Conservation (phyloP, 2,329 filamentous ascomycete species). For the Arthrobotrys conoides region DNA sequence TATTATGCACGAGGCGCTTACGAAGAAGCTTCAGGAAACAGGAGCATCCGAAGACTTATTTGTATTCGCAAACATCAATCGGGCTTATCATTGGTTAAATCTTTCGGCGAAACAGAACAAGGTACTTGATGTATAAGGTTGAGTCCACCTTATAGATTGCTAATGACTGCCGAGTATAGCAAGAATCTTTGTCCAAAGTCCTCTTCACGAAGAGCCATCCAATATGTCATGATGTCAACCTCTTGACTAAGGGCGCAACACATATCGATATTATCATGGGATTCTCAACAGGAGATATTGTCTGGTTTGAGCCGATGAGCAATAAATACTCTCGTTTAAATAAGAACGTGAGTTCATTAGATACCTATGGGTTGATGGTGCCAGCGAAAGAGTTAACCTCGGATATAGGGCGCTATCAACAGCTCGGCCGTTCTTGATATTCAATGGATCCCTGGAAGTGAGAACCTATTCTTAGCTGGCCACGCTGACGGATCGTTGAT, state of each 20-base stretch:
- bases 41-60: slow-evolving; percentile 81
- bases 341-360: slow-evolving; percentile 78
- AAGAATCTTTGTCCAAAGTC: slow-evolving; percentile 94
- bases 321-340: slow-evolving; percentile 96
- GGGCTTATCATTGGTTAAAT: slow-evolving; percentile 96
- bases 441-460: slow-evolving; percentile 92
- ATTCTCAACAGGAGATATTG: slow-evolving; percentile 95
- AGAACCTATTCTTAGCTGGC: slow-evolving; percentile 90
- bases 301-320: slow-evolving; percentile 98
- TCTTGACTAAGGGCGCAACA: slow-evolving; percentile 80
- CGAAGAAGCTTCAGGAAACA: slow-evolving; percentile 84
- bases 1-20: slow-evolving; percentile 85
- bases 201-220: slow-evolving; percentile 97
- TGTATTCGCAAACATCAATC: slow-evolving; percentile 94
- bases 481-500: slow-evolving; percentile 92
- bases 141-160: neutral
- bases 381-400: neutral
- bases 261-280: slow-evolving; percentile 95
- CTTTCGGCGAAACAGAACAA: slow-evolving; percentile 79
- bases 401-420: slow-evolving; percentile 83
- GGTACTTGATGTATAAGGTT: slow-evolving; percentile 66
- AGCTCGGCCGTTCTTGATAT: slow-evolving; percentile 87
- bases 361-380: too few species aligned
- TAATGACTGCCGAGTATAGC: slow-evolving; percentile 68
- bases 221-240: slow-evolving; percentile 92